A percentile compares a stretch with the other conserved stretches of the same genome.
These are phyloP conservation scores for Exserohilum turcica DNA, from an alignment of 2,329 filamentous ascomycete species.

Conservation along the genomic window DNA sequence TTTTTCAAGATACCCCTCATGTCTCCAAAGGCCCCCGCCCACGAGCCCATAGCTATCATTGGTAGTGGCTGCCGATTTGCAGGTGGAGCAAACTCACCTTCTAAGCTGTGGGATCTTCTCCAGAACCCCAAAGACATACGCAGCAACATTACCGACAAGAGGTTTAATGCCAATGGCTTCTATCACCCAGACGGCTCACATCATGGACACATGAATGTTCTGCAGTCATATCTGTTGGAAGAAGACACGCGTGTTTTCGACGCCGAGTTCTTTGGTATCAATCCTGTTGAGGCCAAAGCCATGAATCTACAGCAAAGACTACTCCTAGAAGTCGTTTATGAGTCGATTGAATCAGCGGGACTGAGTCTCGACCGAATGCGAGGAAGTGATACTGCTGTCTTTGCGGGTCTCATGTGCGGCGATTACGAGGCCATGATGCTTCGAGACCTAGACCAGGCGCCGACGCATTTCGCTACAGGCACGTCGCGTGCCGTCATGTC, in stretches of 20 bases:
- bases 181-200: constrained; percentile 35
- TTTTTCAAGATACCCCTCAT: too few species aligned
- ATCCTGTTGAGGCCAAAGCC: constrained; percentile 31
- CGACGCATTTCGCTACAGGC: constrained; percentile 32
- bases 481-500: constrained; percentile 31
- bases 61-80: constrained; percentile 48
- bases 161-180: constrained; percentile 35
- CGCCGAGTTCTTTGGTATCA: constrained; percentile 39
- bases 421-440: constrained; percentile 35
- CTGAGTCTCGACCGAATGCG: too few species aligned
- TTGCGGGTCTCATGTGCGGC: constrained; percentile 28
- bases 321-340: constrained; percentile 42
- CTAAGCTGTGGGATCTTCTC: constrained; percentile 45
- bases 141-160: constrained; percentile 31
- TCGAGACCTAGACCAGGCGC: constrained; percentile 23
- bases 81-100: constrained; percentile 35
- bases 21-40: too few species aligned
- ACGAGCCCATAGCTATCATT: constrained; percentile 45
- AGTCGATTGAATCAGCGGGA: constrained; percentile 51
- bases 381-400: constrained; percentile 36
- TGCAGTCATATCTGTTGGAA: constrained; percentile 20
- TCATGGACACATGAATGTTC: constrained; percentile 40
- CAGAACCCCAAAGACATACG: constrained; percentile 34
- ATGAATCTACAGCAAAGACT: constrained; percentile 44
- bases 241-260: constrained; percentile 37